Percentiles rank a stretch among this genome's conserved stretches.
phyloP scores from a whole-genome alignment of 257 asterid genomes.

The Solanum tacnaense region DNA sequence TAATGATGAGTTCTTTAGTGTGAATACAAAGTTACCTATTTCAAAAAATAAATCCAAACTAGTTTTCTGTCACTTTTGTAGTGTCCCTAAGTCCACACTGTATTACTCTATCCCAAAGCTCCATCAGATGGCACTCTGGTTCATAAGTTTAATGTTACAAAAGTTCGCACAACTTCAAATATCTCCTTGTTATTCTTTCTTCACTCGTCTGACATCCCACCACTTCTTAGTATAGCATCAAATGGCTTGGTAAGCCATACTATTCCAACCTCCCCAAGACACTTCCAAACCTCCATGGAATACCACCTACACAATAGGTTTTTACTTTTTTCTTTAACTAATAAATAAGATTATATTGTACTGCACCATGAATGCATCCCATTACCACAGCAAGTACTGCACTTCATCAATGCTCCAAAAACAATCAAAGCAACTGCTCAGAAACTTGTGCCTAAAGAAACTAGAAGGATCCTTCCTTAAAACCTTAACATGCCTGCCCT shows the following conservation, averaged over 20 bases:
- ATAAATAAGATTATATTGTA: neutral
- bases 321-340: neutral
- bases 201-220: neutral
- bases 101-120: neutral
- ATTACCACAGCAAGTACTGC: neutral
- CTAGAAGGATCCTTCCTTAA: neutral
- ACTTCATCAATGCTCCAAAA: neutral
- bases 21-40: no score
- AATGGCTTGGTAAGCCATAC: neutral
- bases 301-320: neutral
- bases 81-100: neutral
- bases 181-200: neutral
- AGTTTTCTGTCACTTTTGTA: neutral
- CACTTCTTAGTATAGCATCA: neutral
- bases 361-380: neutral
- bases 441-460: neutral
- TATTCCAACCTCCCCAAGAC: neutral
- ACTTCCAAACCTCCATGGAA: neutral
- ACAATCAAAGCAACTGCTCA: neutral
- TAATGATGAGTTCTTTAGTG: no score
- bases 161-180: neutral
- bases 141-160: neutral
- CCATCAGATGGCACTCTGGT: neutral
- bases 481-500: neutral
- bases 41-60: neutral